A percentile compares a stretch with the other conserved stretches of the same genome.
Evolutionary conservation across 2,329 filamentous ascomycete genomes (phyloP).

Genomic region (Diaporthe sp.): DNA sequence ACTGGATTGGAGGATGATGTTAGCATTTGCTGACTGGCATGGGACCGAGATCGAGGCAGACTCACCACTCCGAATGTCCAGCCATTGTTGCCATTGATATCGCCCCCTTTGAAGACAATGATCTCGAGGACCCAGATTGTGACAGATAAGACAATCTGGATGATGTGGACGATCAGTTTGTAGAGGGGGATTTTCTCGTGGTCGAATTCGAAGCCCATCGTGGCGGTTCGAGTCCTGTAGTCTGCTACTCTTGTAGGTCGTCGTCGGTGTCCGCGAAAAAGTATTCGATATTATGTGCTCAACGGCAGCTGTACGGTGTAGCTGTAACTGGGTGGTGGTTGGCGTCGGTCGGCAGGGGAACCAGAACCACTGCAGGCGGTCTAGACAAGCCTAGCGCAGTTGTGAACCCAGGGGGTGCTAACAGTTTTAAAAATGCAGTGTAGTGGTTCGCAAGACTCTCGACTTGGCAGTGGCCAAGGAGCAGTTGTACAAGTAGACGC

Average conservation of each 20-base stretch:
- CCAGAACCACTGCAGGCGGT: conserved; percentile 33
- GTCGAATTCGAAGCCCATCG: conserved; percentile 65
- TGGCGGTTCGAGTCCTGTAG: neutral
- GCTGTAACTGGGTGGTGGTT: conserved; percentile 11
- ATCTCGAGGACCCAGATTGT: conserved; percentile 73
- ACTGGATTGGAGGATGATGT: conserved; percentile 58
- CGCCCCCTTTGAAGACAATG: conserved; percentile 66
- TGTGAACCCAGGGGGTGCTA: conserved; percentile 1
- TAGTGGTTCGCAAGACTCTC: conserved; percentile 16
- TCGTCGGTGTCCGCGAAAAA: neutral
- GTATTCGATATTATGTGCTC: conserved; percentile 4
- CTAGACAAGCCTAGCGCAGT: conserved; percentile 35
- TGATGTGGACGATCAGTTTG: conserved; percentile 71
- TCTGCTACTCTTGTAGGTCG: neutral
- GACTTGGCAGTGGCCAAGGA: conserved; percentile 15
- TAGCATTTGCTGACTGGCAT: conserved; percentile 2
- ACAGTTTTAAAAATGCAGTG: conserved; percentile 11
- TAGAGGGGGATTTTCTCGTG: conserved; percentile 66
- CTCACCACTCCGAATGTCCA: conserved; percentile 76
- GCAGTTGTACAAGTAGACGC: neutral
- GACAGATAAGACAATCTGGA: conserved; percentile 68
- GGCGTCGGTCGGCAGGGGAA: conserved; percentile 34
- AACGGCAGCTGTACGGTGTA: neutral
- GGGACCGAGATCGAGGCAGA: conserved; percentile 35
- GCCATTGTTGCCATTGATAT: conserved; percentile 70